Base-by-base conservation (phyloP, 2,329 filamentous ascomycete genomes). In the Curvularia verruculosa region DNA sequence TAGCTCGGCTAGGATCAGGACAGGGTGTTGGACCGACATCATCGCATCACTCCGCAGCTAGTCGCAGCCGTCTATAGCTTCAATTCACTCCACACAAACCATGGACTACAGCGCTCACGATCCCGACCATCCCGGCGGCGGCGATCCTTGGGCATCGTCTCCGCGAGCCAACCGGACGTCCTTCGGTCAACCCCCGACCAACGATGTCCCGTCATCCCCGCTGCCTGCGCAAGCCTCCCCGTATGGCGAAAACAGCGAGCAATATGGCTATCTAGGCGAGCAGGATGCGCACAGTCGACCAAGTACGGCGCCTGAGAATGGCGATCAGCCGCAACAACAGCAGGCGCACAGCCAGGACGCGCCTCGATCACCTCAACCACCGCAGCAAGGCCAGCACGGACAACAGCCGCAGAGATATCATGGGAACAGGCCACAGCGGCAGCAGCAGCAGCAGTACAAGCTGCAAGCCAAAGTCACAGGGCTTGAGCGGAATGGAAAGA, bases 391-490 rank as follows among this genome's bases (percentile, higher is more conserved):
- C 40, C 76, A 79, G 23, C 78, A 78, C 50, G 77, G 74, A 46
- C 66, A 74, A 39, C 75, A 76, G 49, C 74, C 82, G 39, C 79
- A 81, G 54, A 79, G 81, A 68, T 83, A 84, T 64, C 72, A 77
- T 52, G 70, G 70, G 13, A 65, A 63, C 2, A 71, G 79, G 46
- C 74, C 75, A 75, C 79, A 85, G 63, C 69, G 70, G 41, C 84
- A 86, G 52, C 88, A 90, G 52, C 88, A 90, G 50, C 88, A 90
- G 26, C 86, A 89, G 60, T 93, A 90, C 78, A 94, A 91, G 77
- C 84, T 99, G 36, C 92, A 96, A 75, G 92, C 90, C 44, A 99
- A 98, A 81, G 92, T 99, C 62, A 97, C 93, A 0, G 92, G 90
- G 1, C 81, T 99, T 46, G 95, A 99, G 79, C 85, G 95, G 58